phyloP scores from a whole-genome alignment of 352 stramenopile species.

The Phytophthora rubi region DNA sequence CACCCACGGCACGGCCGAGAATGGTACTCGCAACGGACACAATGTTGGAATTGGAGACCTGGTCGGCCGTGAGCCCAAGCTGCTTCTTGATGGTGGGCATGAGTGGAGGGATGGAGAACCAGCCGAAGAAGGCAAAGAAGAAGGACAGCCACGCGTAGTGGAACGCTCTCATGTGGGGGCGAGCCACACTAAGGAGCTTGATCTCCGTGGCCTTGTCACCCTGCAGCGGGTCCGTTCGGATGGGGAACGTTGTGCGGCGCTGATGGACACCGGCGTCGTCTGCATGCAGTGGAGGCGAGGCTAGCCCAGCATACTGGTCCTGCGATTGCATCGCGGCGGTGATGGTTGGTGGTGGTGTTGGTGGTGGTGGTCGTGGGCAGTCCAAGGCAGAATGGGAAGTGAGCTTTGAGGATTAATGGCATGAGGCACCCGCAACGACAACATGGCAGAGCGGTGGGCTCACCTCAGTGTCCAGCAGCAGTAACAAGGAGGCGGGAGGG shows the following conservation, averaged over 20 bases:
- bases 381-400: slow-evolving; percentile 32
- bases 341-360: not conserved
- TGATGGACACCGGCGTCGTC: slow-evolving; percentile 49
- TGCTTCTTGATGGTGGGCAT: slow-evolving; percentile 91
- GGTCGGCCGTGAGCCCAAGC: slow-evolving; percentile 79
- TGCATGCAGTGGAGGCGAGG: slow-evolving; percentile 29
- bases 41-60: slow-evolving; percentile 94
- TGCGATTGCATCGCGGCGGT: slow-evolving; percentile 20
- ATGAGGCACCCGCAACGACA: not conserved
- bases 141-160: slow-evolving; percentile 93
- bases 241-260: slow-evolving; percentile 47
- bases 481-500: not conserved
- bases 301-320: slow-evolving; percentile 24
- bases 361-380: not conserved
- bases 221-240: slow-evolving; percentile 47
- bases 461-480: not conserved
- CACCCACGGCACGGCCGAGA: slow-evolving; percentile 88
- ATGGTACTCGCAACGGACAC: slow-evolving; percentile 90
- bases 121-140: slow-evolving; percentile 96
- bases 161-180: slow-evolving; percentile 94
- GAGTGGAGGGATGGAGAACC: slow-evolving; percentile 94
- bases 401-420: slow-evolving; percentile 11
- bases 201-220: slow-evolving; percentile 43
- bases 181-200: slow-evolving; percentile 32
- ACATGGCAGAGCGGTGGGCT: not conserved